Conservation (phyloP, 2,329 filamentous ascomycete species). For the Didymellaceae sp. region DNA sequence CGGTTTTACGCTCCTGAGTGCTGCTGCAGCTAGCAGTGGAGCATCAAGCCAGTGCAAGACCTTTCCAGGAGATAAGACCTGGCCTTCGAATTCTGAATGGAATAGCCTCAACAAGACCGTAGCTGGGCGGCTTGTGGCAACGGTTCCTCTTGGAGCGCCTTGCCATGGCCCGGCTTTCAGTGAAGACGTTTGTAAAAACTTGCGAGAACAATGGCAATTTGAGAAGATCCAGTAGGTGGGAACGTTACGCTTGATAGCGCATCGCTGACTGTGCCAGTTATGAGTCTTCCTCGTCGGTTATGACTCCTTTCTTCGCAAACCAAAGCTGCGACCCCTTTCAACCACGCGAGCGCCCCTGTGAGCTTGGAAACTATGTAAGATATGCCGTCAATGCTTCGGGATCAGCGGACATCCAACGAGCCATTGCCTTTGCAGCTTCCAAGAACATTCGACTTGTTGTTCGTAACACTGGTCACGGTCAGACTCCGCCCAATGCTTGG, state of each 20-base stretch:
- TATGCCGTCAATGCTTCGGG: constrained; percentile 29
- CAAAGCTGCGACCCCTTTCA: constrained; percentile 33
- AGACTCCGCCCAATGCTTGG: not conserved
- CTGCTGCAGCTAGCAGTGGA: constrained; percentile 9
- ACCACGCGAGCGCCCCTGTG: constrained; percentile 23
- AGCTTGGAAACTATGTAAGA: constrained; percentile 30
- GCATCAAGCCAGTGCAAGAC: constrained; percentile 22
- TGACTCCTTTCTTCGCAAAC: constrained; percentile 34
- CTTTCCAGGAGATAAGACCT: constrained; percentile 32
- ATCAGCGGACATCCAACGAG: constrained; percentile 20
- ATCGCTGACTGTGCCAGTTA: constrained; percentile 15
- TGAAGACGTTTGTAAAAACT: constrained; percentile 19
- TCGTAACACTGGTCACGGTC: constrained; percentile 38
- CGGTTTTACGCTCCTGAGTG: constrained; percentile 5
- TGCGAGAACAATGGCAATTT: constrained; percentile 23
- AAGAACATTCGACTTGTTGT: constrained; percentile 38
- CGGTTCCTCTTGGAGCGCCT: constrained; percentile 29
- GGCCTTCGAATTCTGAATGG: constrained; percentile 29
- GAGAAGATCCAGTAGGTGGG: constrained; percentile 24
- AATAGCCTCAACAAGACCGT: constrained; percentile 26
- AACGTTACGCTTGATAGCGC: not conserved
- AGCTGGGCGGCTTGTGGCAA: constrained; percentile 25
- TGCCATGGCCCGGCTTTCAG: constrained; percentile 27
- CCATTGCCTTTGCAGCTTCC: constrained; percentile 28
- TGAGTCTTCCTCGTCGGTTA: constrained; percentile 33